Conservation (phyloP, 768 basidiomycete genomes). For the Suillus plorans region DNA sequence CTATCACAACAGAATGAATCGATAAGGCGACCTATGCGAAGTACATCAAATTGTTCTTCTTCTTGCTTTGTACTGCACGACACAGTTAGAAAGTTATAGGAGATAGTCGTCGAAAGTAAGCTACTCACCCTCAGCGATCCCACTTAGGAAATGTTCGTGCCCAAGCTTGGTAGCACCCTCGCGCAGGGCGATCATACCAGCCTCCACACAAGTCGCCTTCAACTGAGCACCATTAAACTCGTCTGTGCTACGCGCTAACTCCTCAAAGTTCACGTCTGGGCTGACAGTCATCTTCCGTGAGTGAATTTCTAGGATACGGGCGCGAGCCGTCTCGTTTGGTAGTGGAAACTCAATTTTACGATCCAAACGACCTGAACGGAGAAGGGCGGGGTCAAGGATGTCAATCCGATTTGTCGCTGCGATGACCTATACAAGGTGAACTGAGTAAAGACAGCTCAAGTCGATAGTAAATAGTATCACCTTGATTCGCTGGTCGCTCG, state of each 20-base stretch:
- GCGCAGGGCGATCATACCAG: slow-evolving; percentile 96
- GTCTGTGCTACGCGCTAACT: slow-evolving; percentile 94
- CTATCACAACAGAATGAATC: slow-evolving; percentile 1
- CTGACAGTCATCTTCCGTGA: slow-evolving; percentile 92
- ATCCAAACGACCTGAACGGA: slow-evolving; percentile 96
- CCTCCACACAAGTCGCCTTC: slow-evolving; percentile 98
- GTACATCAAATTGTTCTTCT: slow-evolving; percentile 98
- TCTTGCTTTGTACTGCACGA: slow-evolving; percentile 91
- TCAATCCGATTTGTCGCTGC: slow-evolving; percentile 99
- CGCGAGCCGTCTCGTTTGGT: slow-evolving; percentile 94
- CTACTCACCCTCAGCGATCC: slow-evolving; percentile 79
- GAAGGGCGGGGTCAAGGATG: slow-evolving; percentile 96
- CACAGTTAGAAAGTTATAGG: slow-evolving; percentile 16
- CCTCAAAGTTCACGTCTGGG: slow-evolving; percentile 92
- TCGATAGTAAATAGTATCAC: slow-evolving; percentile 35
- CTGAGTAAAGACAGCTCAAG: slow-evolving; percentile 9
- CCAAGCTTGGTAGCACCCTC: slow-evolving; percentile 87
- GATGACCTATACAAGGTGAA: slow-evolving; percentile 66
- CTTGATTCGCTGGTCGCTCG: slow-evolving; percentile 97
- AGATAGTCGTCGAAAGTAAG: slow-evolving; percentile 1
- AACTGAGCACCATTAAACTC: slow-evolving; percentile 98
- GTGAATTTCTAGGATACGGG: slow-evolving; percentile 95
- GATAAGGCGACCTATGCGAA: slow-evolving; percentile 58
- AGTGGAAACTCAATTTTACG: slow-evolving; percentile 98
- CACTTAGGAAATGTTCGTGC: slow-evolving; percentile 96